Conservation (phyloP, 73 alveolate species). For the Blepharisma stoltei region DNA sequence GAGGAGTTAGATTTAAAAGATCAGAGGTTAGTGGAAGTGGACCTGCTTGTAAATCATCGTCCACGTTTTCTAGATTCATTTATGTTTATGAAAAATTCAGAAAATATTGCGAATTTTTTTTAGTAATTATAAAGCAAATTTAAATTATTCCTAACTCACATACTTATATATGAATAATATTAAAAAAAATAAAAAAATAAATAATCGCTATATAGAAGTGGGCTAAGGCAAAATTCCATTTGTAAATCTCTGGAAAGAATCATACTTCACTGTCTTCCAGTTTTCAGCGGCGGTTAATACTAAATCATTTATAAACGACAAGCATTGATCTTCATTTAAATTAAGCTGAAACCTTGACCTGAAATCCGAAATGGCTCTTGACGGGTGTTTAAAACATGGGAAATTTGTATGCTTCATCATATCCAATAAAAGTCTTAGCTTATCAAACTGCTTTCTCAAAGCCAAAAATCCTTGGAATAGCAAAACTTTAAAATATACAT, state of each 20-base stretch:
- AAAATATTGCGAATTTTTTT: no score
- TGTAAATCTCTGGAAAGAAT: constrained; percentile 74
- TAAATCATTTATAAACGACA: constrained; percentile 68
- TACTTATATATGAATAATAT: no score
- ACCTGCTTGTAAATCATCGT: no score
- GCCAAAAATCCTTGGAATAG: constrained; percentile 85
- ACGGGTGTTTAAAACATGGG: constrained; percentile 37
- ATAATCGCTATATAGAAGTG: no score
- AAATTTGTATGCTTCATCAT: constrained; percentile 67
- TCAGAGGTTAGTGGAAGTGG: no score
- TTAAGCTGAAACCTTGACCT: constrained; percentile 29
- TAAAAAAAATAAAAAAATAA: no score
- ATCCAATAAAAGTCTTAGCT: constrained; percentile 68
- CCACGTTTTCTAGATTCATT: no score
- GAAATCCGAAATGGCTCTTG: constrained; percentile 41
- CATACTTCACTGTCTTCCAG: constrained; percentile 90
- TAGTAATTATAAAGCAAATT: no score
- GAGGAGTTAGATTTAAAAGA: no score
- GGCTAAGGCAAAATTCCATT: constrained; percentile 60
- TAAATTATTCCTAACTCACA: no score
- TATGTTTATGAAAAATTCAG: no score
- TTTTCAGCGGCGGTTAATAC: constrained; percentile 59
- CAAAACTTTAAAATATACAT: constrained; percentile 67
- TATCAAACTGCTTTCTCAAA: constrained; percentile 88
- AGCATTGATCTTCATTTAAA: constrained; percentile 43